Evolutionary conservation across 2,329 filamentous ascomycete genomes (phyloP).

Genomic region (Neospermospora avenae): DNA sequence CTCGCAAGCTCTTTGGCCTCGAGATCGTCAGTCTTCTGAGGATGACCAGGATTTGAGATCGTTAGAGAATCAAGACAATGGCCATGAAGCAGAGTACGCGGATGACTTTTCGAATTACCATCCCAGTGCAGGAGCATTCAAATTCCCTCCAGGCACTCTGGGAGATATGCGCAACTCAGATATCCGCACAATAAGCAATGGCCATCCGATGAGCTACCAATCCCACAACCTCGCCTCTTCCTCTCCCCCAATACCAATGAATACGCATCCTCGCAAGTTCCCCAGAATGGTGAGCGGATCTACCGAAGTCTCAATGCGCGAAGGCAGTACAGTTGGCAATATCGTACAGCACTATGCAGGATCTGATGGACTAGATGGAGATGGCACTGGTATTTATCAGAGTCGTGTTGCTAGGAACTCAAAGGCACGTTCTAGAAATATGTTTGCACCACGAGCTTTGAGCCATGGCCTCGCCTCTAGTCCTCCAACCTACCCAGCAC

Average conservation of each 20-base stretch:
- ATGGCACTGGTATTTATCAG: neutral
- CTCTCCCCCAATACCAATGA: neutral
- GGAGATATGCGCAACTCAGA: neutral
- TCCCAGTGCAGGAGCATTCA: neutral
- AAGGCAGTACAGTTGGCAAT: constrained; percentile 32
- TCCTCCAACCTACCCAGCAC: neutral
- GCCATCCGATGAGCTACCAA: neutral
- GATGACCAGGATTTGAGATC: neutral
- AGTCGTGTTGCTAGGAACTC: neutral
- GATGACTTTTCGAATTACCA: constrained; percentile 3
- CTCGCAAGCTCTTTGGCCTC: constrained; percentile 1
- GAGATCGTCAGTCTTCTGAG: neutral
- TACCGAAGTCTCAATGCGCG: constrained; percentile 15
- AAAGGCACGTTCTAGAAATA: neutral
- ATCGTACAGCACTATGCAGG: constrained; percentile 8
- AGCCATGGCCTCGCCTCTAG: neutral
- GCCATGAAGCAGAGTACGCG: neutral
- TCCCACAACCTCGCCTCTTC: neutral
- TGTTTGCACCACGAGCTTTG: neutral
- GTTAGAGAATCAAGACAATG: neutral
- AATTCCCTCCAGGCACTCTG: neutral
- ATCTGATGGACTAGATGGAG: constrained; percentile 2
- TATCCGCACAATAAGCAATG: neutral
- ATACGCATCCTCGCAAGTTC: constrained; percentile 10
- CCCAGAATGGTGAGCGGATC: constrained; percentile 4